Percentiles rank a stretch among this genome's conserved stretches.
phyloP scores from a whole-genome alignment of 2,329 filamentous ascomycete genomes.

The Alternaria ethzedia region DNA sequence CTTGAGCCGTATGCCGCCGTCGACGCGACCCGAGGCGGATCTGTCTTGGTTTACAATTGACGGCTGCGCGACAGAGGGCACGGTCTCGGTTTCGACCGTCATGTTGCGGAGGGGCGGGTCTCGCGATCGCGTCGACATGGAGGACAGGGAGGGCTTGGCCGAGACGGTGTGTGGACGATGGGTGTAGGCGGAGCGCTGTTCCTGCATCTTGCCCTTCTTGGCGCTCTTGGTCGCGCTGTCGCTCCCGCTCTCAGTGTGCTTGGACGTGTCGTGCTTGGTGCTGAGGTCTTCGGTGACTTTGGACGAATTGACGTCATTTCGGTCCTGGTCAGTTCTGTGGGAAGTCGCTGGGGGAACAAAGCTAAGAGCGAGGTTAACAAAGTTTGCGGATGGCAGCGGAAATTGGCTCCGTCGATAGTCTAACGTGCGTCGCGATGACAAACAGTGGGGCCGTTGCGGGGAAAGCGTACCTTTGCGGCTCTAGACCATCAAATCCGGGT shows the following conservation, averaged over 20 bases:
- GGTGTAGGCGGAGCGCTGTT: slow-evolving; percentile 55
- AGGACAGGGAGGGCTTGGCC: slow-evolving; percentile 71
- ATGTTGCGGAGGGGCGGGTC: slow-evolving; percentile 86
- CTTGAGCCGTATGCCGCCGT: slow-evolving; percentile 82
- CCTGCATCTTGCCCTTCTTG: slow-evolving; percentile 41
- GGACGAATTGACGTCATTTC: slow-evolving; percentile 53
- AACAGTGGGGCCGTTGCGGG: slow-evolving; percentile 38
- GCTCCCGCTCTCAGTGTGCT: slow-evolving; percentile 64
- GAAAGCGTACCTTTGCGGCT: slow-evolving; percentile 40
- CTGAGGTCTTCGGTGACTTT: slow-evolving; percentile 58
- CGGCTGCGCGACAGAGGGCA: slow-evolving; percentile 85
- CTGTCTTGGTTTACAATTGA: slow-evolving; percentile 69
- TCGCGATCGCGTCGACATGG: slow-evolving; percentile 66
- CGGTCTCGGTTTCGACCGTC: slow-evolving; percentile 97
- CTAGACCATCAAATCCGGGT: slow-evolving; percentile 58
- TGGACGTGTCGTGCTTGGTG: slow-evolving; percentile 48
- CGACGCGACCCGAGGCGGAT: slow-evolving; percentile 64
- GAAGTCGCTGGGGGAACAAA: slow-evolving; percentile 22
- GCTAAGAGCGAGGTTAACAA: slow-evolving; percentile 30
- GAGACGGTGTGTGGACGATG: slow-evolving; percentile 57
- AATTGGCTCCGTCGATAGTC: slow-evolving; percentile 25
- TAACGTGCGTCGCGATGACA: slow-evolving; percentile 35
- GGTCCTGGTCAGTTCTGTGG: slow-evolving; percentile 43
- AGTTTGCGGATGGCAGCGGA: slow-evolving; percentile 19
- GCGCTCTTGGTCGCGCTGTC: slow-evolving; percentile 60